Evolutionary conservation across 495 filamentous ascomycete species (phyloP).

Genomic region (Lineolata rhizophorae): DNA sequence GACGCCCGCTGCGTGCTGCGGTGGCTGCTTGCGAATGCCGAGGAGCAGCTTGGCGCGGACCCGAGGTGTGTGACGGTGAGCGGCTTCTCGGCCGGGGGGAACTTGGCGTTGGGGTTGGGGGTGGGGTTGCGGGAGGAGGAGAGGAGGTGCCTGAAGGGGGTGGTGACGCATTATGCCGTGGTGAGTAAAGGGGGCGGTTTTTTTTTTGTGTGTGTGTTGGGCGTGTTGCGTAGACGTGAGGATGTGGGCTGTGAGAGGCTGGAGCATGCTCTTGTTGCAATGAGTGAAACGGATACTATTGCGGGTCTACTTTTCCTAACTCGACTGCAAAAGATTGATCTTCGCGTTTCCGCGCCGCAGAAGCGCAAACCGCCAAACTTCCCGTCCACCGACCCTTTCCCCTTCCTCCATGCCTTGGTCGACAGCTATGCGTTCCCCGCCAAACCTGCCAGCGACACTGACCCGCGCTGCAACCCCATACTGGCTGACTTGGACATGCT

Average conservation of each 20-base stretch:
- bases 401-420: conserved; percentile 14
- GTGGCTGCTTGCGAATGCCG: conserved; percentile 12
- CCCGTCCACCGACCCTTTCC: conserved; percentile 12
- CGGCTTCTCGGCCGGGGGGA: conserved; percentile 14
- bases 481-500: conserved; percentile 8
- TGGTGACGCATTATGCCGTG: conserved; percentile 2
- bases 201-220: neutral
- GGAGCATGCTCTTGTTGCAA: too few species aligned
- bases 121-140: conserved; percentile 2
- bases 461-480: conserved; percentile 13
- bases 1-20: conserved; percentile 12
- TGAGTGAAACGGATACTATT: too few species aligned
- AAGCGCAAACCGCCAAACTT: conserved; percentile 15
- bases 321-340: too few species aligned
- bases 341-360: conserved; percentile 13
- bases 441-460: conserved; percentile 5
- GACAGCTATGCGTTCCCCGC: conserved; percentile 11
- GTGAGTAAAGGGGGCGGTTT: too few species aligned
- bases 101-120: conserved; percentile 13
- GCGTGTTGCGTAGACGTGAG: neutral
- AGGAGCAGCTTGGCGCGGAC: conserved; percentile 11
- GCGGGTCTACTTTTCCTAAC: too few species aligned
- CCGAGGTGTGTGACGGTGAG: conserved; percentile 12
- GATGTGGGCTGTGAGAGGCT: too few species aligned
- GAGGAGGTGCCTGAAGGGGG: conserved; percentile 1